Evolutionary conservation across 106 monocot species (phyloP).

Genomic region (Cymbidium sinense): DNA sequence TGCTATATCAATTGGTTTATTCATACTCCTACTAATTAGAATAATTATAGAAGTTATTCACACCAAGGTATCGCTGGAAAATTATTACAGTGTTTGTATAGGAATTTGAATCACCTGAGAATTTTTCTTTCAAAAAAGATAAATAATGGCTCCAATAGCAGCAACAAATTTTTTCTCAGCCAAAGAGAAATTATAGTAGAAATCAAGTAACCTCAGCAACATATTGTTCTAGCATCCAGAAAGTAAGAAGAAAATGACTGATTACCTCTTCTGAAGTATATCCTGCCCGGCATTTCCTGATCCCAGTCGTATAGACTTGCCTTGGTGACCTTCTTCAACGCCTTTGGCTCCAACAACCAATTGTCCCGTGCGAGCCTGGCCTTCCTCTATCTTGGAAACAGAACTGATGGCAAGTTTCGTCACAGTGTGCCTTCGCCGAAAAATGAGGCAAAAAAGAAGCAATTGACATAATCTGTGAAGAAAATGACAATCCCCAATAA

Average conservation of each 20-base stretch:
- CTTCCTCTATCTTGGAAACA: constrained; percentile 67
- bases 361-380: constrained; percentile 52
- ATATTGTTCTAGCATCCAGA: too few species aligned
- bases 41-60: too few species aligned
- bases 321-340: constrained; percentile 51
- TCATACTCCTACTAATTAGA: too few species aligned
- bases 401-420: constrained; percentile 30
- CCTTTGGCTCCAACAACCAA: constrained; percentile 59
- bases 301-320: constrained; percentile 59
- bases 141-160: too few species aligned
- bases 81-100: too few species aligned
- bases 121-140: too few species aligned
- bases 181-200: too few species aligned
- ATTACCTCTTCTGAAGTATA: constrained; percentile 97
- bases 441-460: constrained; percentile 86
- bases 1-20: too few species aligned
- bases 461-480: constrained; percentile 94
- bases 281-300: constrained; percentile 94
- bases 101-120: too few species aligned
- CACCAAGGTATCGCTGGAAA: too few species aligned
- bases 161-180: too few species aligned
- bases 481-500: constrained; percentile 98
- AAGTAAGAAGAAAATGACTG: neutral
- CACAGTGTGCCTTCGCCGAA: constrained; percentile 52
- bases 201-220: too few species aligned